Conservation (phyloP, 352 stramenopile species). For the Globisporangium spiculum region DNA sequence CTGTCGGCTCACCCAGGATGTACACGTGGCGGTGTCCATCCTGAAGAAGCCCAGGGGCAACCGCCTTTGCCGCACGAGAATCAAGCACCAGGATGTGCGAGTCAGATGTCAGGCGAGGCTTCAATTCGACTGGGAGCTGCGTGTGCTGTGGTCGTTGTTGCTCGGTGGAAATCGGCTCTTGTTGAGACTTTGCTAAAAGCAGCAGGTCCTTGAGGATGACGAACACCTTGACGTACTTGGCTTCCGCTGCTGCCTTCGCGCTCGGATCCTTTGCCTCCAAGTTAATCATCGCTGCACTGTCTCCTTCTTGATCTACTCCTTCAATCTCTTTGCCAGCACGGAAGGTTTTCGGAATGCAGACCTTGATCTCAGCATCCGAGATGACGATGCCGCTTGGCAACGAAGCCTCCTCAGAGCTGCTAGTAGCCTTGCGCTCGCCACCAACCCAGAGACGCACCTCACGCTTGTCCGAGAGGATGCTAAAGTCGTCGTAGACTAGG, state of each 20-base stretch:
- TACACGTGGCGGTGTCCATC: conserved; percentile 29
- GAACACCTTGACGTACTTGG: conserved; percentile 9
- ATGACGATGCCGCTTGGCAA: conserved; percentile 15
- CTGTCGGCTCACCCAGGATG: conserved; percentile 17
- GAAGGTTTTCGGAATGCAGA: conserved; percentile 44
- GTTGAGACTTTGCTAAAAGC: not conserved
- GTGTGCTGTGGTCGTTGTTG: not conserved
- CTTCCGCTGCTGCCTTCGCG: conserved; percentile 4
- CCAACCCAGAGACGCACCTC: conserved; percentile 61
- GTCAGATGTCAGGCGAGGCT: conserved; percentile 16
- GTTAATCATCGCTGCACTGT: not conserved
- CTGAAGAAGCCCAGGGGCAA: conserved; percentile 22
- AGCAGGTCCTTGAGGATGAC: conserved; percentile 9
- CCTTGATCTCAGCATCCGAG: conserved; percentile 43
- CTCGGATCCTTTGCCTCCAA: not conserved
- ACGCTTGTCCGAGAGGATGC: conserved; percentile 72
- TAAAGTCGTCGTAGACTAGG: conserved; percentile 83
- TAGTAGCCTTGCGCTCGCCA: conserved; percentile 9
- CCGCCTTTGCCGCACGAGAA: conserved; percentile 16
- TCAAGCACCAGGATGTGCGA: conserved; percentile 30
- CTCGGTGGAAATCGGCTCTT: not conserved
- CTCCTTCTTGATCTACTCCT: not conserved
- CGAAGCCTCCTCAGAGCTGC: not conserved
- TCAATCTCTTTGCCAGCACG: not conserved
- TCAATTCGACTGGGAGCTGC: conserved; percentile 7